phyloP scores from a whole-genome alignment of 2,329 filamentous ascomycete species.

The Hirsutella minnesotensis region DNA sequence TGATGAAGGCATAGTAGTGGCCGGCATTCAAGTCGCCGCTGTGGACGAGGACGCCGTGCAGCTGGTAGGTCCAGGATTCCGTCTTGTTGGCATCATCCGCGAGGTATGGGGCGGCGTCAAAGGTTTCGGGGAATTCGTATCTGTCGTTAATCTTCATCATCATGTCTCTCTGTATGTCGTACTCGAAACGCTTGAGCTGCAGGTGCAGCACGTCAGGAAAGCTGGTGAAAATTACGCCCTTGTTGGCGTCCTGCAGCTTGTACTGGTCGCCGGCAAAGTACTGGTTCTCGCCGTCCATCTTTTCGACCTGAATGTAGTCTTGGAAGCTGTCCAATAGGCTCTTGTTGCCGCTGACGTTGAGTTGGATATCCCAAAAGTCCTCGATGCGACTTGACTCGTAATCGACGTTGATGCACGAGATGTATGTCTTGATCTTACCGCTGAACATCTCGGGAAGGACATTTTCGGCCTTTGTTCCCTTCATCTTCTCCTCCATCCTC shows the following conservation, averaged over 20 bases:
- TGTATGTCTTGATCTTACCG: constrained; percentile 97
- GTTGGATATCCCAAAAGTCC: constrained; percentile 97
- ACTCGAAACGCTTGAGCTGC: constrained; percentile 95
- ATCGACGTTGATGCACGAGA: constrained; percentile 95
- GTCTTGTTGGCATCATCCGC: constrained; percentile 77
- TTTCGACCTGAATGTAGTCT: constrained; percentile 94
- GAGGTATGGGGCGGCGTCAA: constrained; percentile 78
- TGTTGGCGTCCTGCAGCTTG: constrained; percentile 91
- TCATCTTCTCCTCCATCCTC: constrained; percentile 94
- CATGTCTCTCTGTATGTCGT: constrained; percentile 87
- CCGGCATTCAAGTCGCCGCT: constrained; percentile 94
- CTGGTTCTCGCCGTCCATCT: constrained; percentile 95
- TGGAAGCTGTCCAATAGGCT: constrained; percentile 88
- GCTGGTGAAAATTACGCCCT: constrained; percentile 92
- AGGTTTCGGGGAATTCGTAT: constrained; percentile 77
- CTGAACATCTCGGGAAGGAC: constrained; percentile 85
- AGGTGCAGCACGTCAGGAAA: constrained; percentile 92
- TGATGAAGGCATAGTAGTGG: constrained; percentile 96
- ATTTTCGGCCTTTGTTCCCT: constrained; percentile 84
- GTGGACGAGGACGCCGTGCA: constrained; percentile 92
- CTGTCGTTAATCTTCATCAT: constrained; percentile 99
- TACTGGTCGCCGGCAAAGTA: constrained; percentile 86
- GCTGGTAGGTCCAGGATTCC: constrained; percentile 80
- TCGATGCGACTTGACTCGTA: constrained; percentile 94
- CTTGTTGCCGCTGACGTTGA: constrained; percentile 92